Conservation (phyloP, 495 filamentous ascomycete species). For the Tuber melanosporum region DNA sequence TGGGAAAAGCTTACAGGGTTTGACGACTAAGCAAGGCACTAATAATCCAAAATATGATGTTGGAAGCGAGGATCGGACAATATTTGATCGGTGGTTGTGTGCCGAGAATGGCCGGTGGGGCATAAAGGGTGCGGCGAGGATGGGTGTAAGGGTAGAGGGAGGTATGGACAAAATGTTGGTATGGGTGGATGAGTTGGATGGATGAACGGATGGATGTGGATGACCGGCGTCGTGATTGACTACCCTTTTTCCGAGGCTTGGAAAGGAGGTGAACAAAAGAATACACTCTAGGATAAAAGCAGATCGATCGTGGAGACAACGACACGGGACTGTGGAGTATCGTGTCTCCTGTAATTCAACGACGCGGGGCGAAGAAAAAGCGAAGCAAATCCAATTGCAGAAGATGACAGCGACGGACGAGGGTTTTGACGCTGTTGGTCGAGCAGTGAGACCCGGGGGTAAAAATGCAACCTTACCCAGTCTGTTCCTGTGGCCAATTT, state of each 20-base stretch:
- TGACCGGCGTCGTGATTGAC: conserved; percentile 28
- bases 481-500: not conserved
- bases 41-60: conserved; percentile 17
- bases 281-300: not conserved
- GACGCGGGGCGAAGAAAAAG: conserved; percentile 30
- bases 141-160: conserved; percentile 3
- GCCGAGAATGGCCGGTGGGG: conserved; percentile 26
- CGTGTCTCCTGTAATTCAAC: conserved; percentile 37
- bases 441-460: not conserved
- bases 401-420: conserved; percentile 18
- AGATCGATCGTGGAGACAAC: conserved; percentile 35
- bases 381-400: conserved; percentile 33
- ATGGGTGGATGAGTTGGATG: conserved; percentile 4
- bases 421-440: conserved; percentile 1
- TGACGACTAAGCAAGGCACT: not conserved
- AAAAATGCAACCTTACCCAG: not conserved
- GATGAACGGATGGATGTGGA: conserved; percentile 3
- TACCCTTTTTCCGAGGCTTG: conserved; percentile 20
- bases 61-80: conserved; percentile 35
- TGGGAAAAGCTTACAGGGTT: conserved; percentile 22
- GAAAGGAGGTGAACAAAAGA: not conserved
- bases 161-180: not conserved
- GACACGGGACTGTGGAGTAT: conserved; percentile 34
- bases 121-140: conserved; percentile 17
- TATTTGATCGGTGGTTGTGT: conserved; percentile 22